phyloP scores from a whole-genome alignment of 495 filamentous ascomycete species.

The Trichoderma erinaceum region DNA sequence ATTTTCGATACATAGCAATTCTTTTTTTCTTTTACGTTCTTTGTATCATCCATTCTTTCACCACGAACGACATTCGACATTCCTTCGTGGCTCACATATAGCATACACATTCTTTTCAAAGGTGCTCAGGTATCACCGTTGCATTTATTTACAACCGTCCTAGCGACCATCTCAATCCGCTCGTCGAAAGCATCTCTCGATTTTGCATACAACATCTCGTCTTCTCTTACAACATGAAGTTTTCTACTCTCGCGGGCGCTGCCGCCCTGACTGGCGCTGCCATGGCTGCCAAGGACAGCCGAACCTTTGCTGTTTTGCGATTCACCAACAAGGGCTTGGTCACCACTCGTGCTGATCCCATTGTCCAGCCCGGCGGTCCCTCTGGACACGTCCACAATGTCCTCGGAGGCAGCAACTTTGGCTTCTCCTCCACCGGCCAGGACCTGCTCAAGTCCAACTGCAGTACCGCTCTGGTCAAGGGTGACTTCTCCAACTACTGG shows the following conservation, averaged over 20 bases:
- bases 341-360: slow-evolving; percentile 57
- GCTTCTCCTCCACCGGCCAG: slow-evolving; percentile 54
- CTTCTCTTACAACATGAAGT: slow-evolving; percentile 24
- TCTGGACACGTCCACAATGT: slow-evolving; percentile 62
- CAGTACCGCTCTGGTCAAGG: slow-evolving; percentile 57
- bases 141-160: slow-evolving; percentile 15
- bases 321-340: slow-evolving; percentile 45
- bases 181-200: slow-evolving; percentile 11
- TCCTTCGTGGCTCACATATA: slow-evolving; percentile 20
- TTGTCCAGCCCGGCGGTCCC: slow-evolving; percentile 52
- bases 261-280: slow-evolving; percentile 30
- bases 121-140: slow-evolving; percentile 24
- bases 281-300: slow-evolving; percentile 26
- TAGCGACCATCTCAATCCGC: slow-evolving; percentile 15
- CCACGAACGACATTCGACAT: slow-evolving; percentile 27
- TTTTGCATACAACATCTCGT: not conserved
- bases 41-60: slow-evolving; percentile 23
- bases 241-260: slow-evolving; percentile 22
- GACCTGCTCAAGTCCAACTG: slow-evolving; percentile 55
- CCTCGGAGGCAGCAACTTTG: slow-evolving; percentile 65
- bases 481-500: slow-evolving; percentile 77
- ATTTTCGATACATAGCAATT: slow-evolving; percentile 25
- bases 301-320: slow-evolving; percentile 41
- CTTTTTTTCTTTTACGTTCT: slow-evolving; percentile 24
- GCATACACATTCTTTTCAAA: slow-evolving; percentile 21